Evolutionary conservation across 1,284 basidiomycete genomes (phyloP), one percentile per base, ranked within the genome.

Genomic region (Tilletia horrida): DNA sequence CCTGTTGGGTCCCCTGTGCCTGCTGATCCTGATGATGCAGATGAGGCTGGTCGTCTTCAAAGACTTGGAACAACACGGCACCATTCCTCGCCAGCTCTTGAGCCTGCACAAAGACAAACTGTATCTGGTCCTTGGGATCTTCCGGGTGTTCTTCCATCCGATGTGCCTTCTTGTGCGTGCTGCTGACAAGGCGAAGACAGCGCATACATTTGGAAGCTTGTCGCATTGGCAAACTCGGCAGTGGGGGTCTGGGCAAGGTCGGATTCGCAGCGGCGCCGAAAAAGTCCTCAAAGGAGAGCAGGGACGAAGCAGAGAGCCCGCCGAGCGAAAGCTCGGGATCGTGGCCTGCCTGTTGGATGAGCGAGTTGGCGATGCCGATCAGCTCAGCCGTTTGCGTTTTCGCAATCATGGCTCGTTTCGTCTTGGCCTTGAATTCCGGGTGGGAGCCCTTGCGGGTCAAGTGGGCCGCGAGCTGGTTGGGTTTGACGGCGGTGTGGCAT

Each of bases 251-350:
- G 2, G 55, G 29, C n/a, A 31, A 18, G 55, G 29, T 31, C 31
- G 55, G 55, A 35, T 35, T 40, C 27, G 55, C 55, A 40, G 27
- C 25, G 27, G 55, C 27, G 16, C 55, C 55, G 16, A 59, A 59
- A 27, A 59, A 59, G 55, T 59, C 55, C 14, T 31, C 55, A 59
- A 59, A 59, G 55, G 55, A 59, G 55, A 59, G 55, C 3, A 59
- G 27, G 29, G 27, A 59, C 3, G 55, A 59, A 3, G 55, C 14
- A 29, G 27, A 25, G 13, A 59, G 3, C 3, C 55, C 55, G 1
- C 55, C 55, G 8, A 59, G 25, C 9, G 27, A 25, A 31, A 11
- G 29, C 14, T 59, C 3, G 11, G 55, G 55, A 59, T 35, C 31
- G 13, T 13, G 27, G 25, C 55, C 55, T 9, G 55, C 55, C 31